Conservation (phyloP, 805 yeast genomes). For the Metschnikowia sp. region DNA sequence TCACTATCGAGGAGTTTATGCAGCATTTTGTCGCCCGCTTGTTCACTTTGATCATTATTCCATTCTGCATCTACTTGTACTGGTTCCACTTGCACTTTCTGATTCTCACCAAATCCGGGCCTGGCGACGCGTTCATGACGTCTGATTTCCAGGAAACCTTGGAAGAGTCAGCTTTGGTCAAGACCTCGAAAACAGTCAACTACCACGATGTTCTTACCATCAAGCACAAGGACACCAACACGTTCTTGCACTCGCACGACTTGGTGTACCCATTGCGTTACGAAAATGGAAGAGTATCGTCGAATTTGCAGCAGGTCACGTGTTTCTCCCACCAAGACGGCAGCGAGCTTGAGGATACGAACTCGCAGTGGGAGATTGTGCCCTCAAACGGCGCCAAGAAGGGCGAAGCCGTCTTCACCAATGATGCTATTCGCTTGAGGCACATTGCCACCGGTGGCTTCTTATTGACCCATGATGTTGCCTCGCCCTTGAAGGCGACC, state of each 20-base stretch:
- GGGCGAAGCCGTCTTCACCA: slow-evolving; percentile 48
- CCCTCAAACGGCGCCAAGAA: slow-evolving; percentile 48
- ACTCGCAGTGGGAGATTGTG: slow-evolving; percentile 83
- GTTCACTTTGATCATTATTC: slow-evolving; percentile 68
- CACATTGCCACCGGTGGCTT: slow-evolving; percentile 80
- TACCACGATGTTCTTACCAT: slow-evolving; percentile 75
- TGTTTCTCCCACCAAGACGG: slow-evolving; percentile 46
- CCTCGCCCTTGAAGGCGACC: slow-evolving; percentile 89
- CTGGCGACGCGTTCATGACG: slow-evolving; percentile 96
- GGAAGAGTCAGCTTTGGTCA: slow-evolving; percentile 75
- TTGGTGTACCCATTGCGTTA: slow-evolving; percentile 82
- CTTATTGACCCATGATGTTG: slow-evolving; percentile 89
- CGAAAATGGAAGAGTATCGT: slow-evolving; percentile 93
- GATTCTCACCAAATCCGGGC: slow-evolving; percentile 81
- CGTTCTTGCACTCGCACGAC: slow-evolving; percentile 79
- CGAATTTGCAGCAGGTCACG: slow-evolving; percentile 93
- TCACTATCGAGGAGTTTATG: slow-evolving; percentile 51
- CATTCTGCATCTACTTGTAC: slow-evolving; percentile 74
- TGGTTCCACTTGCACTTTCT: slow-evolving; percentile 94
- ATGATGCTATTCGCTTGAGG: slow-evolving; percentile 72
- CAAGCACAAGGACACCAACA: slow-evolving; percentile 75
- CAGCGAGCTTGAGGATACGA: slow-evolving; percentile 41
- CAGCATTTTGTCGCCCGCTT: slow-evolving; percentile 77
- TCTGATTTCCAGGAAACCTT: slow-evolving; percentile 91
- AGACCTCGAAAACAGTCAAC: slow-evolving; percentile 65